Evolutionary conservation across 345 rosid species (phyloP), one percentile per base, ranked within the genome.

Genomic region (Hibiscus mutabilis): DNA sequence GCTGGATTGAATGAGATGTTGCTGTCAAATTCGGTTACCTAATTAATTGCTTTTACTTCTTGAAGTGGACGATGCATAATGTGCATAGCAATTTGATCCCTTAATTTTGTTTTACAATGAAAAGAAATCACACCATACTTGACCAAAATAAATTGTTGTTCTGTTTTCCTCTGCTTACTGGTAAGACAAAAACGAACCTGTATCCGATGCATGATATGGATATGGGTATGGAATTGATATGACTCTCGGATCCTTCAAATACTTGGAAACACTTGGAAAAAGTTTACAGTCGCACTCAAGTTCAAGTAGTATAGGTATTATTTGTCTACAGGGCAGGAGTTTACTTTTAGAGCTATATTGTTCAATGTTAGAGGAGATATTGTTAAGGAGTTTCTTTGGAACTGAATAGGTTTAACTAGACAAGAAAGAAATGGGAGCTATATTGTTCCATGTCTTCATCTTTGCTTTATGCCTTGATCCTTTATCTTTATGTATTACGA

Each of bases 81-180:
- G 12, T 40, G 2, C 3, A 40, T 8, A 40, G 44, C 44, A 40
- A 40, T 40, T 8, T 62, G 67, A 62, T 35, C 27, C 27, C 37
- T 37, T 18, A 18, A n/a, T 35, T n/a, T 37, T 21, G 12, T 40
- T 35, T 40, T 64, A 19, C 5, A 0, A 51, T 4, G 68, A 40
- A 35, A 62, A 37, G n/a, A 19, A 63, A n/a, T 13, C 40, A 62
- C 14, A 37, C 7, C 25, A 12, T 63, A 18, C 25, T 33, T 14
- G 21, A 37, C 47, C 2, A 3, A 63, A 37, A 40, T 64, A 5
- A 62, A 14, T 62, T 62, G 31, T 42, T 22, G 42, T 60, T 4
- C 15, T 44, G 33, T 42, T 65, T 63, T 65, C 69, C 53, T 66
- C 69, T 66, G 60, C 5, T 56, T 22, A 56, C 60, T 56, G 27